Percentiles rank a stretch among this genome's conserved stretches.
phyloP scores from a whole-genome alignment of 805 yeast genomes.

The Wickerhamomyces hampshirensis region DNA sequence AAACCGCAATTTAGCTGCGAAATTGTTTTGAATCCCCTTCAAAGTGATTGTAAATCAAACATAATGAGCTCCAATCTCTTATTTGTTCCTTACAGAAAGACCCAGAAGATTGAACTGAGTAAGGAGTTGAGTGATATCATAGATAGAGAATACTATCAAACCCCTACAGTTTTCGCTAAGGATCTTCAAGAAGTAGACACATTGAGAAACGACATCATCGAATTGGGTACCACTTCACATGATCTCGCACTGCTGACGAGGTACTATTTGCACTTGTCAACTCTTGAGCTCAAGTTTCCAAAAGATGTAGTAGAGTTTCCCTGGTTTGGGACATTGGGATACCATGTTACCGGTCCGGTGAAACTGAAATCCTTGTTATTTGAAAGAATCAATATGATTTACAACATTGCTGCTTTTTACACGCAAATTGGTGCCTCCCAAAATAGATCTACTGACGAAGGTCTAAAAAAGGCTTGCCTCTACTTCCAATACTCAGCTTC shows the following conservation, averaged over 20 bases:
- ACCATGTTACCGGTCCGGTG: constrained; percentile 44
- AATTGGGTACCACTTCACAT: constrained; percentile 31
- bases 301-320: constrained; percentile 52
- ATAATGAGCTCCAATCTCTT: constrained; percentile 35
- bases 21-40: not conserved
- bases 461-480: constrained; percentile 56
- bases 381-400: constrained; percentile 61
- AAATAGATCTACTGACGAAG: constrained; percentile 41
- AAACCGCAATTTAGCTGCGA: not conserved
- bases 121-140: constrained; percentile 39
- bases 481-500: constrained; percentile 75
- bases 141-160: constrained; percentile 41
- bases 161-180: constrained; percentile 33
- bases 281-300: constrained; percentile 55
- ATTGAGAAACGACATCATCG: constrained; percentile 39
- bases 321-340: constrained; percentile 72
- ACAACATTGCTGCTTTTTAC: constrained; percentile 63
- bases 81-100: constrained; percentile 46
- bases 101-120: constrained; percentile 38
- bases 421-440: constrained; percentile 50
- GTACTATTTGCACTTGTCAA: constrained; percentile 44
- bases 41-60: not conserved
- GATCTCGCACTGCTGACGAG: constrained; percentile 33
- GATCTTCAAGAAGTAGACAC: constrained; percentile 40
- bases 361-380: constrained; percentile 43